phyloP scores from a whole-genome alignment of 768 basidiomycete species.

The Hypsizygus marmoreus region DNA sequence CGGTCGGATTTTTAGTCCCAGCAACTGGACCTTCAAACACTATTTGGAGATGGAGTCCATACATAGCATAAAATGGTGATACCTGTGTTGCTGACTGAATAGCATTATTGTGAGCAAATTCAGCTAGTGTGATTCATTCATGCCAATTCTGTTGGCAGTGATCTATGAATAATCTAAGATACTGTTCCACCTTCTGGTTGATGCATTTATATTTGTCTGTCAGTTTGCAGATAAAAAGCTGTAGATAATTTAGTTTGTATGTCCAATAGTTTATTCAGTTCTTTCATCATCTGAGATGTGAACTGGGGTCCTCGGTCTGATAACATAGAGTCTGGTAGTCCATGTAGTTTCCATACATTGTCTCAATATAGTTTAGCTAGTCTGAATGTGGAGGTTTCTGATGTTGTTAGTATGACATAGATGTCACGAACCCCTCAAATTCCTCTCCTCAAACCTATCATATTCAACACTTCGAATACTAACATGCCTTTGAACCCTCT shows the following conservation, averaged over 20 bases:
- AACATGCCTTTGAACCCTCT: too few species aligned
- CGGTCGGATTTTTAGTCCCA: too few species aligned
- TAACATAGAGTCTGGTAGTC: slow-evolving; percentile 18
- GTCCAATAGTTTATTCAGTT: slow-evolving; percentile 18
- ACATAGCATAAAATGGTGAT: slow-evolving; percentile 28
- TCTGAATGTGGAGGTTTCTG: slow-evolving; percentile 1
- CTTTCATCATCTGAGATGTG: slow-evolving; percentile 18
- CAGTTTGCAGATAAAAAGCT: slow-evolving; percentile 35
- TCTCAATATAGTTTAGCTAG: slow-evolving; percentile 12
- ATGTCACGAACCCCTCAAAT: too few species aligned
- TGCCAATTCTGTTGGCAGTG: slow-evolving; percentile 30
- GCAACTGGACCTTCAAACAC: too few species aligned
- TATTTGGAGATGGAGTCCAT: slow-evolving; percentile 25
- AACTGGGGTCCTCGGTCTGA: slow-evolving; percentile 25
- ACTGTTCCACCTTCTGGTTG: slow-evolving; percentile 28
- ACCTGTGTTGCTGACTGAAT: slow-evolving; percentile 21
- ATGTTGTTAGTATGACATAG: background rate
- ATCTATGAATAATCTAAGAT: slow-evolving; percentile 24
- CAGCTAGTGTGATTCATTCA: slow-evolving; percentile 24
- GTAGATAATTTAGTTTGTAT: slow-evolving; percentile 26
- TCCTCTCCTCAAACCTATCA: too few species aligned
- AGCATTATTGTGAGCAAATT: slow-evolving; percentile 32
- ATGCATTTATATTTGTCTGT: slow-evolving; percentile 24
- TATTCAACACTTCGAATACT: too few species aligned
- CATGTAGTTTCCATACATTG: slow-evolving; percentile 23